phyloP scores from a whole-genome alignment of 345 rosid species.

The Citrus unshiu region DNA sequence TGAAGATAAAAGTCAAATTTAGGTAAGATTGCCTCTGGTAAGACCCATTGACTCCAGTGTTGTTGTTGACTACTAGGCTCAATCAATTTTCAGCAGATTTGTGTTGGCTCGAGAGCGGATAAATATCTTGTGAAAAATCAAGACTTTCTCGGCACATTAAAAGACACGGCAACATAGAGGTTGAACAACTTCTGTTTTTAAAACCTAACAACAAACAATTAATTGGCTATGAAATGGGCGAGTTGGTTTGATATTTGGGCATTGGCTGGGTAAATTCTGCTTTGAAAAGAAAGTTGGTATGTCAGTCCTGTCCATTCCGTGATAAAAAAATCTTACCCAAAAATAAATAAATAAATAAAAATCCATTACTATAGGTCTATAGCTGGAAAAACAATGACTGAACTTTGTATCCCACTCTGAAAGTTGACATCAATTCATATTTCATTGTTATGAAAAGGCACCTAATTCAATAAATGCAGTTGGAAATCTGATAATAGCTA shows the following conservation, averaged over 20 bases:
- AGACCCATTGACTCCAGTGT: not conserved
- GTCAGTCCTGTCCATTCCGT: no score
- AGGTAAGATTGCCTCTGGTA: not conserved
- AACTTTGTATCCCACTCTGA: not conserved
- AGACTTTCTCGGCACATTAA: not conserved
- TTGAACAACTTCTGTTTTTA: not conserved
- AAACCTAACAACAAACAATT: no score
- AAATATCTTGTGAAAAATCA: not conserved
- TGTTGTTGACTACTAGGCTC: not conserved
- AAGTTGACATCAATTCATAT: not conserved
- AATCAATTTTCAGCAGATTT: not conserved
- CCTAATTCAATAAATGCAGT: not conserved
- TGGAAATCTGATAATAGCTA: not conserved
- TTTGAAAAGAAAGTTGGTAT: no score
- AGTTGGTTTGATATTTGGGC: no score
- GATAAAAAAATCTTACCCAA: not conserved
- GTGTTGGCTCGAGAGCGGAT: not conserved
- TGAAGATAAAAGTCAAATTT: slow-evolving; percentile 14
- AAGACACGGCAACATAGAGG: not conserved
- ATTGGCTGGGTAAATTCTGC: no score
- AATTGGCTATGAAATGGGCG: no score
- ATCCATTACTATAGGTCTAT: not conserved
- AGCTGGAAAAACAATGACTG: not conserved
- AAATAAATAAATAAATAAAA: not conserved
- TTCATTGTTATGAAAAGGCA: not conserved